Conservation (phyloP, 2,329 filamentous ascomycete genomes). For the Rhynchosporium graminicola region DNA sequence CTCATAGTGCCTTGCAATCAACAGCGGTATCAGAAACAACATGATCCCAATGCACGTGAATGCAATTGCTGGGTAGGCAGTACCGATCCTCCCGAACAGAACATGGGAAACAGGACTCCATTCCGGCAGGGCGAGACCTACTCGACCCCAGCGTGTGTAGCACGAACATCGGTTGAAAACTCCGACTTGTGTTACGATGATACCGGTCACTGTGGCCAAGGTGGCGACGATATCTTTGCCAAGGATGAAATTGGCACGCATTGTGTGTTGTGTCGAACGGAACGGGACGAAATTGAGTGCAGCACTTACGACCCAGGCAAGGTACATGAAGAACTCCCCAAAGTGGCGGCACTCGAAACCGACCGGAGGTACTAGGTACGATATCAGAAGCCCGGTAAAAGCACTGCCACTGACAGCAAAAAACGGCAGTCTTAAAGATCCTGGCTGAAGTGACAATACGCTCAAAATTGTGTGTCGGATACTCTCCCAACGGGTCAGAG, state of each 20-base stretch:
- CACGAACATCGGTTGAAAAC: constrained; percentile 22
- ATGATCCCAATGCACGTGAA: constrained; percentile 14
- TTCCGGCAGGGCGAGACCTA: constrained; percentile 12
- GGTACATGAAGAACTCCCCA: background rate
- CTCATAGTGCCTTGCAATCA: constrained; percentile 14
- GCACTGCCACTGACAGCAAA: background rate
- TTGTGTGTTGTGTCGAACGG: background rate
- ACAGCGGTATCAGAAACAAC: constrained; percentile 2
- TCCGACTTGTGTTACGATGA: constrained; percentile 16
- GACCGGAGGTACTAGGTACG: background rate
- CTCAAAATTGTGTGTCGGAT: background rate
- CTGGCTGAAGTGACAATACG: background rate
- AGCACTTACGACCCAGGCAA: background rate
- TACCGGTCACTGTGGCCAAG: constrained; percentile 11
- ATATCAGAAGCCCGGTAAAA: background rate
- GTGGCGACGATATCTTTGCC: background rate
- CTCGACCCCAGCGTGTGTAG: constrained; percentile 17
- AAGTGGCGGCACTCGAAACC: background rate
- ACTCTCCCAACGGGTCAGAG: background rate
- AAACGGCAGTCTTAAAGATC: background rate
- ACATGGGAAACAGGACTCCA: background rate
- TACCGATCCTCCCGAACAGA: constrained; percentile 11
- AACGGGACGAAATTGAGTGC: background rate
- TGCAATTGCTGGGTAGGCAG: constrained; percentile 16
- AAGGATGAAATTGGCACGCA: background rate